Evolutionary conservation across 805 yeast genomes (phyloP), one percentile per base, ranked within the genome.

Genomic region (Candida maris): DNA sequence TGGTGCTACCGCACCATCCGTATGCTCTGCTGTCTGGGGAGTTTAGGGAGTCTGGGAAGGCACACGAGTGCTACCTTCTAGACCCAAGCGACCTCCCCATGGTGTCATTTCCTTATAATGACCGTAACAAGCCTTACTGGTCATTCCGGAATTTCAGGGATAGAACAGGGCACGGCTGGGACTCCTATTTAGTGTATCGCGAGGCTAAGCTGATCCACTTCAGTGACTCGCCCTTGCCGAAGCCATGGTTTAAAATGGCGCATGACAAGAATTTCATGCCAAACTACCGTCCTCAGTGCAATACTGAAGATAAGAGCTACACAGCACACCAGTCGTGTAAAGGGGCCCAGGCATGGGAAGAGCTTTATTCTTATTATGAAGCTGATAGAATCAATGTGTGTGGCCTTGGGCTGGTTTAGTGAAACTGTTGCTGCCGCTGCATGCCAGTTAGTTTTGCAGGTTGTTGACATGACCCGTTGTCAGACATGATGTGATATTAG

Each of bases 141-240:
- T 27, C 51, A 2, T 30, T 32, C 19, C 10, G 19, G 13, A 34
- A 32, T 14, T 13, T 20, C 15, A 27, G 23, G 18, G 21, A 33
- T 19, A 19, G 39, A 25, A 27, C 32, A 25, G 21, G 38, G 3
- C 59, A 52, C 31, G 57, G 60, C 4, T 70, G 77, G 76, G 42
- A 58, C 19, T 49, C 69, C 3, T 20, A 30, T 5, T 25, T 49
- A 16, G 48, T 56, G 10, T 41, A 59, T 6, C 42, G 49, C 5
- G 53, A 61, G 8, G 55, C 70, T 4, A 44, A 69, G 48, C 62
- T 76, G 36, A 53, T 79, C 19, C 88, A 81, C 52, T 81, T 75
- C 54, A 74, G 82, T 3, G 88, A 81, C 50, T 68, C 70, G 23
- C 87, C 87, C 5, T 56, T 79, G 5, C 76, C 79, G 0, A 80